A percentile compares a stretch with the other conserved stretches of the same genome.
Conservation (phyloP, 257 asterid species). For the Nicotiana obtusifolia region DNA sequence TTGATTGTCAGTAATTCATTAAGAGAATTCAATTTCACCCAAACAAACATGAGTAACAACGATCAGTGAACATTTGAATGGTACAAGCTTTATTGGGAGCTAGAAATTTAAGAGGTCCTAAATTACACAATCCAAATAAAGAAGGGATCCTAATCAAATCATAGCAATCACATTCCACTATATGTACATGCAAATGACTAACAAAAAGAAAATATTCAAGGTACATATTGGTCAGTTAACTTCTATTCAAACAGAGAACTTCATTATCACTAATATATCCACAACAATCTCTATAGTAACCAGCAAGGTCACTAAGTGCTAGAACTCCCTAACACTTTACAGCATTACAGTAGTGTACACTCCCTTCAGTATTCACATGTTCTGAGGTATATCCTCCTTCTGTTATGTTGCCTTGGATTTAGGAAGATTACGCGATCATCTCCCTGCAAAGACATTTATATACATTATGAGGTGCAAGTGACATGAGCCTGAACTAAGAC, state of each 20-base stretch:
- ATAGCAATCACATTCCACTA: neutral
- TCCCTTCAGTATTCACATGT: constrained; percentile 13
- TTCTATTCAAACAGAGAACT: neutral
- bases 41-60: neutral
- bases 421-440: neutral
- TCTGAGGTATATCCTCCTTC: neutral
- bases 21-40: neutral
- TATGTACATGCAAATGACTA: constrained; percentile 9
- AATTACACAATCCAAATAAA: neutral
- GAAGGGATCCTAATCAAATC: neutral
- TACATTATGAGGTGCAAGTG: neutral
- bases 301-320: neutral
- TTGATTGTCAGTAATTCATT: neutral
- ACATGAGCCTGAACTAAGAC: neutral
- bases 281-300: constrained; percentile 1
- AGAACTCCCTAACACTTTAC: neutral
- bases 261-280: constrained; percentile 1
- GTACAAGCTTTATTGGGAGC: neutral
- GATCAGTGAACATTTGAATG: neutral
- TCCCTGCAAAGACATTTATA: constrained; percentile 13
- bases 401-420: neutral
- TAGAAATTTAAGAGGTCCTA: neutral
- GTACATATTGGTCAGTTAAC: neutral
- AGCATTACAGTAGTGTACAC: constrained; percentile 13
- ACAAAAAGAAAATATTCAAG: neutral